Conservation (phyloP, 306 rosid genomes). For the Cercis canadensis region DNA sequence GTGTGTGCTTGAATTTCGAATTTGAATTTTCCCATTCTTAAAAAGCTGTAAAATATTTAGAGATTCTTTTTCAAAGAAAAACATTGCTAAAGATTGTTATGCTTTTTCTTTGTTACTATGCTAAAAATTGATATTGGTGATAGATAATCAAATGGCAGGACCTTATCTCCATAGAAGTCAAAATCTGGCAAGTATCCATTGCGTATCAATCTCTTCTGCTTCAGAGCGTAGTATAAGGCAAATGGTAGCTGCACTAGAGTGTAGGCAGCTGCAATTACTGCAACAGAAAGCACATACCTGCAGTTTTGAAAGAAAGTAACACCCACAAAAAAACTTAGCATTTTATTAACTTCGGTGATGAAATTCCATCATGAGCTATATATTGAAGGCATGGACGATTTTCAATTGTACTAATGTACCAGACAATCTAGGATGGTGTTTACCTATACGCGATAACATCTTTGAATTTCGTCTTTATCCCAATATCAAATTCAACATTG, state of each 20-base stretch:
- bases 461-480: slow-evolving; percentile 3
- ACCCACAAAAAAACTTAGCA: background rate
- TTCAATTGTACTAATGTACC: too few species aligned
- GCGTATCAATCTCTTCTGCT: slow-evolving; percentile 33
- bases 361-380: background rate
- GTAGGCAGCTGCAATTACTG: slow-evolving; percentile 37
- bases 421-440: too few species aligned
- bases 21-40: too few species aligned
- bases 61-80: too few species aligned
- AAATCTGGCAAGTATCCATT: slow-evolving; percentile 31
- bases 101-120: too few species aligned
- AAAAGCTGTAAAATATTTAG: too few species aligned
- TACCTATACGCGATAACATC: slow-evolving; percentile 30
- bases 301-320: background rate
- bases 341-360: background rate
- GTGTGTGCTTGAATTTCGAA: too few species aligned
- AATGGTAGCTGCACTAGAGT: slow-evolving; percentile 37
- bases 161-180: slow-evolving; percentile 48
- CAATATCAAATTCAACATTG: background rate
- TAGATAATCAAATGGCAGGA: background rate
- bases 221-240: slow-evolving; percentile 27
- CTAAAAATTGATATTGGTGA: background rate
- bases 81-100: too few species aligned
- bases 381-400: background rate
- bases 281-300: slow-evolving; percentile 33